phyloP scores from a whole-genome alignment of 768 basidiomycete genomes.

The Tylopilus vinaceipallidus region DNA sequence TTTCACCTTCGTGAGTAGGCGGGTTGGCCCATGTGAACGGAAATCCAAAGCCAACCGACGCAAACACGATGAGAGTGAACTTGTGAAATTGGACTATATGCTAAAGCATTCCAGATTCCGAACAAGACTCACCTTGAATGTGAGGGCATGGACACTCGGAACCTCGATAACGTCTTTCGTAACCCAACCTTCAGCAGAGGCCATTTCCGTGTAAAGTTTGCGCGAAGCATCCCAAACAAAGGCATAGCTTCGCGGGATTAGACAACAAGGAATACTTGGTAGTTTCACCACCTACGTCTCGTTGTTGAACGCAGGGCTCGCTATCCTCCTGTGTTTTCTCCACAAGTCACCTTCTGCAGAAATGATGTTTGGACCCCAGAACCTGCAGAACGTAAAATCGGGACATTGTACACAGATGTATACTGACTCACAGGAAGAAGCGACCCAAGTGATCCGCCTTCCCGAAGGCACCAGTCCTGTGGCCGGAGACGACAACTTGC shows the following conservation, averaged over 20 bases:
- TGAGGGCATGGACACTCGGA: constrained; percentile 12
- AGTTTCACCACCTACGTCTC: constrained; percentile 16
- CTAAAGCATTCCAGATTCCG: background rate
- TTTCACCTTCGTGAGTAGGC: constrained; percentile 16
- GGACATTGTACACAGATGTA: background rate
- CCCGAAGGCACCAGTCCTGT: constrained; percentile 19
- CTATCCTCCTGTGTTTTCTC: constrained; percentile 22
- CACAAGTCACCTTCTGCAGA: constrained; percentile 12
- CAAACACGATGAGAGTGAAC: constrained; percentile 23
- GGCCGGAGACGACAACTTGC: constrained; percentile 18
- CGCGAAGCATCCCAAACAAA: constrained; percentile 21
- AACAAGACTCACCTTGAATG: constrained; percentile 17
- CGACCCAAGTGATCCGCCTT: constrained; percentile 11
- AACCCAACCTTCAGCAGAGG: constrained; percentile 16
- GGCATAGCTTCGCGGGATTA: constrained; percentile 13
- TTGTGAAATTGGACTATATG: background rate
- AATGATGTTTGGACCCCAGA: constrained; percentile 21
- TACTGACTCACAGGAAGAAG: constrained; percentile 18
- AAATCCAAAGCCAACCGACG: constrained; percentile 25
- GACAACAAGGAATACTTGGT: background rate
- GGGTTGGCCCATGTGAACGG: constrained; percentile 20
- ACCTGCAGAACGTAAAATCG: constrained; percentile 5
- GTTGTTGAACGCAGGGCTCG: constrained; percentile 23
- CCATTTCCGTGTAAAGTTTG: constrained; percentile 22
- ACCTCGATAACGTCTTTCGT: constrained; percentile 16